phyloP scores from a whole-genome alignment of 345 rosid genomes.

The Brassica cretica region DNA sequence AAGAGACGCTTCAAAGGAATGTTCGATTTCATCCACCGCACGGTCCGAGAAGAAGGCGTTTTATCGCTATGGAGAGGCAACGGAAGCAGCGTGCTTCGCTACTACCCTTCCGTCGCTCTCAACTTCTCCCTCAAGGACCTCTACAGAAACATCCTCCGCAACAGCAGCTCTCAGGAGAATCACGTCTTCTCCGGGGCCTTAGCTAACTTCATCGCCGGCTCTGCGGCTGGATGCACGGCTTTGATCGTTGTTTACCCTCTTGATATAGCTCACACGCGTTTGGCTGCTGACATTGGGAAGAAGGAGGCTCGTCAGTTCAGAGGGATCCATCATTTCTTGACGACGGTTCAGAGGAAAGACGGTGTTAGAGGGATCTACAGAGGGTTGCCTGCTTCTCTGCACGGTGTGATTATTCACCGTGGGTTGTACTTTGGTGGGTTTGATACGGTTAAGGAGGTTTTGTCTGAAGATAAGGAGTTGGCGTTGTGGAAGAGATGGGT shows the following conservation, averaged over 20 bases:
- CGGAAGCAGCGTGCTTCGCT: conserved; percentile 85
- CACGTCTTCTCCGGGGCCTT: conserved; percentile 62
- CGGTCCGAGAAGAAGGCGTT: conserved; percentile 80
- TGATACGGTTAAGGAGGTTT: conserved; percentile 77
- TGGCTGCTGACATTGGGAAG: conserved; percentile 86
- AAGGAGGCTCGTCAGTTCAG: conserved; percentile 76
- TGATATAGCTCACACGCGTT: conserved; percentile 89
- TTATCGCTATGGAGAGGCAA: conserved; percentile 97
- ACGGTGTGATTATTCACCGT: conserved; percentile 83
- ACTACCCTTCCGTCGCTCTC: conserved; percentile 96
- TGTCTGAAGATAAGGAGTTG: conserved; percentile 60
- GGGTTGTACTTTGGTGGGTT: conserved; percentile 93
- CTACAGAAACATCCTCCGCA: conserved; percentile 66
- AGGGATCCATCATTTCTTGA: conserved; percentile 82
- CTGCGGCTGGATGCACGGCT: conserved; percentile 90
- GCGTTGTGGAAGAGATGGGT: conserved; percentile 85
- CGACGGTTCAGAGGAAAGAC: conserved; percentile 67
- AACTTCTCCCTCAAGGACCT: conserved; percentile 97
- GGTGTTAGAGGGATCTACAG: conserved; percentile 82
- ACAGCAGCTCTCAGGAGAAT: conserved; percentile 49
- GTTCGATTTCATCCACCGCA: conserved; percentile 85
- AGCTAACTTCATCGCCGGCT: conserved; percentile 87
- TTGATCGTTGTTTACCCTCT: conserved; percentile 82
- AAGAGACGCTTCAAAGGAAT: conserved; percentile 76
- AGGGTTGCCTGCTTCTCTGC: conserved; percentile 90